These are phyloP conservation scores for Pythium rishiriense DNA, from an alignment of 352 stramenopile species.

Conservation along the genomic window DNA sequence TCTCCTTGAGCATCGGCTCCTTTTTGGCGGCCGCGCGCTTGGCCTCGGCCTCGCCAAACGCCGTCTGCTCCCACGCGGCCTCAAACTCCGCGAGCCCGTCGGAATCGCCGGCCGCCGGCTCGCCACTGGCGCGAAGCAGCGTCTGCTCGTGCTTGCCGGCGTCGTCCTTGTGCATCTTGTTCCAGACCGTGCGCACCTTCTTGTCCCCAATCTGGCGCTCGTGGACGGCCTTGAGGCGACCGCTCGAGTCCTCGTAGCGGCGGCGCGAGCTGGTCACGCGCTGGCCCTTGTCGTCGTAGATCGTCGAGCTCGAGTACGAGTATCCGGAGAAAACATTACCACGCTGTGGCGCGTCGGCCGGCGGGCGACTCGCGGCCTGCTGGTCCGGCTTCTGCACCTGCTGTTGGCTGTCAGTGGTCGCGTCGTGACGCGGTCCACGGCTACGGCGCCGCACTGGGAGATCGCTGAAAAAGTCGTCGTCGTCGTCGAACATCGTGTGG, in stretches of 20 bases:
- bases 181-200: conserved; percentile 78
- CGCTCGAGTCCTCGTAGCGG: conserved; percentile 82
- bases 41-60: conserved; percentile 40
- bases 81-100: conserved; percentile 46
- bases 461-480: conserved; percentile 86
- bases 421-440: conserved; percentile 27
- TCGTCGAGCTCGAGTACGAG: conserved; percentile 72
- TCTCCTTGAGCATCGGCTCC: conserved; percentile 2
- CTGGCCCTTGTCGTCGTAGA: conserved; percentile 67
- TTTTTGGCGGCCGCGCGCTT: conserved; percentile 8
- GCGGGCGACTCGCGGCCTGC: too few species aligned
- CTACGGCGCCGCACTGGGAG: too few species aligned
- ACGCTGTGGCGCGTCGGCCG: conserved; percentile 28
- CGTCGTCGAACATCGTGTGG: conserved; percentile 31
- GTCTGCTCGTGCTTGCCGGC: conserved; percentile 67
- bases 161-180: conserved; percentile 60
- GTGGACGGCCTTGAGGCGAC: conserved; percentile 79
- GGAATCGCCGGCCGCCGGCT: conserved; percentile 26
- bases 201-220: conserved; percentile 69
- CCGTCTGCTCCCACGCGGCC: conserved; percentile 41
- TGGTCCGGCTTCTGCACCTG: too few species aligned
- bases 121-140: conserved; percentile 38
- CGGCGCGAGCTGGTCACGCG: conserved; percentile 69
- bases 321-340: conserved; percentile 87
- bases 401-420: conserved; percentile 29